Evolutionary conservation across 495 filamentous ascomycete species (phyloP).

Genomic region (Hapsidospora chrysogenum): DNA sequence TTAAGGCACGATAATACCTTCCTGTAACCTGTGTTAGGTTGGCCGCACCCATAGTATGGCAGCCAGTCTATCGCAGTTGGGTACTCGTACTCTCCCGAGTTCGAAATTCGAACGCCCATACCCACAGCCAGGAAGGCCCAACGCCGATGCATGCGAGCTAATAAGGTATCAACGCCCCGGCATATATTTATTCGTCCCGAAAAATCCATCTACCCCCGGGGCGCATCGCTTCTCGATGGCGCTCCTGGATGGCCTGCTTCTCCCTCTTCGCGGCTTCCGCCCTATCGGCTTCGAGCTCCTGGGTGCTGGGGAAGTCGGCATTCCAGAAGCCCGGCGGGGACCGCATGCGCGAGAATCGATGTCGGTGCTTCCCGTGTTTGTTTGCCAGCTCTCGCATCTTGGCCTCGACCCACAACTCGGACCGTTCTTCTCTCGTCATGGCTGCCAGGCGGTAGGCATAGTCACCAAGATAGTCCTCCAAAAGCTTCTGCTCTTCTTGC

Average conservation of each 20-base stretch:
- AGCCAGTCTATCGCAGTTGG: too few species aligned
- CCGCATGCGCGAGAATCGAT: constrained; percentile 47
- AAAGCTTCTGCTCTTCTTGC: constrained; percentile 31
- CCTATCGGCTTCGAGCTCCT: constrained; percentile 49
- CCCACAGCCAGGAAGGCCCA: too few species aligned
- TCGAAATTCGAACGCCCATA: neutral
- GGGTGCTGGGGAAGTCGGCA: constrained; percentile 71
- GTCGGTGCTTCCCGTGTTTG: constrained; percentile 55
- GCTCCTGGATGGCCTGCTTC: constrained; percentile 47
- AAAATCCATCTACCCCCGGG: constrained; percentile 60
- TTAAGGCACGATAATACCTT: too few species aligned
- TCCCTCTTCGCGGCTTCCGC: constrained; percentile 41
- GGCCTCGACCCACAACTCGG: constrained; percentile 47
- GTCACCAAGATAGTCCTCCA: constrained; percentile 53
- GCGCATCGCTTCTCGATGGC: constrained; percentile 69
- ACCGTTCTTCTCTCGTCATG: constrained; percentile 33
- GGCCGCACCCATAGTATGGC: too few species aligned
- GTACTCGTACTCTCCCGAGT: too few species aligned
- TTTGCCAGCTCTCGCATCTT: constrained; percentile 51
- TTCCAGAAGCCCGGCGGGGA: constrained; percentile 86
- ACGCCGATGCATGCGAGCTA: too few species aligned
- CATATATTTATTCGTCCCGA: constrained; percentile 46
- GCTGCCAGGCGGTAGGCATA: constrained; percentile 25
- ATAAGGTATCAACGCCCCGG: too few species aligned
- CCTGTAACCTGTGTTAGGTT: too few species aligned